Evolutionary conservation across 805 yeast genomes (phyloP), one percentile per base, ranked within the genome.

Genomic region (Metschnikowia colocasiae): DNA sequence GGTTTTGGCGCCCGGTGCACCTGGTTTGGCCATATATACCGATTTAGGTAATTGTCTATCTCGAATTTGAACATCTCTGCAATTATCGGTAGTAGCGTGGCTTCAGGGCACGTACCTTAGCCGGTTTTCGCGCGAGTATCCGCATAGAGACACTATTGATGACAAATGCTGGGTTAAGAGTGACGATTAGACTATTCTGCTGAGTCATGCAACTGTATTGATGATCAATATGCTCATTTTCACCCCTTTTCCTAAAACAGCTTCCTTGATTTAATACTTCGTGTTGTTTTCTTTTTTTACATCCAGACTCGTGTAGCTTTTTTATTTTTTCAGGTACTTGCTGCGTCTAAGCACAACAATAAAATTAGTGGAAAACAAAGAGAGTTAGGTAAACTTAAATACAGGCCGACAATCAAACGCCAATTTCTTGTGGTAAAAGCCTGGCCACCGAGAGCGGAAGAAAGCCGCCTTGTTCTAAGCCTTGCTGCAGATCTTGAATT

Each of bases 1-100:
- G 54, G 60, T 12, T 47, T 49, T 0, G 80, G 81, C 0, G 76
- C 53, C 25, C 57, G 56, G 16, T 52, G 57, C 0, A 66, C 61
- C 25, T 60, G 59, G 31, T 59, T 67, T 1, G 57, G 49, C 29
- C 72, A 70, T 4, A 67, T 38, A 40, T 56, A 60, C n/a, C 50
- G 58, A 45, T 69, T 62, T 6, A 64, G 27, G 26, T 60, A 46
- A 9, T 59, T 58, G 50, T 72, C 75, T 6, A 72, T 63, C 2
- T 67, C 65, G 51, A 71, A 72, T 40, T 64, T 69, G 59, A 70
- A 71, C 23, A 68, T 49, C 29, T 13, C 6, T 7, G 25, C 22
- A 18, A 9, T 18, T 19, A 33, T 19, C 6, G 10, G 23, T 9
- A 12, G 9, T 12, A 13, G 16, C 32, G 15, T 26, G 41, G 8